A percentile compares a stretch with the other conserved stretches of the same genome.
phyloP scores from a whole-genome alignment of 139 green algal species.

The Dunaliella primolecta region DNA sequence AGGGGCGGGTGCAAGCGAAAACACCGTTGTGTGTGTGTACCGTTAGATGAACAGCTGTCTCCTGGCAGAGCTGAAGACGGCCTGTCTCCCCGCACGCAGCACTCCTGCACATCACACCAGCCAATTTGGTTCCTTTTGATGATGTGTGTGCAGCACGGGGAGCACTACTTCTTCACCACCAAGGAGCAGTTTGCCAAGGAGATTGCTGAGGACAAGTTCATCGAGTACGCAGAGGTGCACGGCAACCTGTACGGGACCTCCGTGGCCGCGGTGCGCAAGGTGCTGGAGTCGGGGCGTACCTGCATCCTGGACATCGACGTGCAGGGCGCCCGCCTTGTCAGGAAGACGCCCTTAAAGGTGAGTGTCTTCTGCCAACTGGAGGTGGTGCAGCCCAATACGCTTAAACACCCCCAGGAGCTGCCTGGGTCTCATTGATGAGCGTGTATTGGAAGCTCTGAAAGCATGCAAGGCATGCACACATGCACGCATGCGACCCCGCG shows the following conservation, averaged over 20 bases:
- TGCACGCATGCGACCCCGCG: not conserved
- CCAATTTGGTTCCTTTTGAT: not conserved
- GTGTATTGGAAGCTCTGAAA: too few species aligned
- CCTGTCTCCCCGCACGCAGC: not conserved
- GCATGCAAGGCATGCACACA: not conserved
- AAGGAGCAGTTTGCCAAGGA: constrained; percentile 70
- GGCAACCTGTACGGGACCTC: constrained; percentile 83
- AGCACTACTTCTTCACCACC: constrained; percentile 78
- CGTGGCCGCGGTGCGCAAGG: constrained; percentile 55
- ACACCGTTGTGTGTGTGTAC: not conserved
- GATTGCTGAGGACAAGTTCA: constrained; percentile 70
- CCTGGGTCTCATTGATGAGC: too few species aligned
- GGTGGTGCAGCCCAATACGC: too few species aligned
- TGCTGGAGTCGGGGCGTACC: constrained; percentile 49
- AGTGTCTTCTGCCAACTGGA: not conserved
- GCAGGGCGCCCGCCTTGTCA: constrained; percentile 53
- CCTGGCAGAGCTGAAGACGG: not conserved
- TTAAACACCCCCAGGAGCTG: too few species aligned
- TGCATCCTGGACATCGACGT: constrained; percentile 61
- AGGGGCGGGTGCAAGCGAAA: not conserved
- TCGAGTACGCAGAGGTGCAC: constrained; percentile 78
- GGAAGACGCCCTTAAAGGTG: constrained; percentile 25
- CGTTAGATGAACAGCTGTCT: not conserved
- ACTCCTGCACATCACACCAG: not conserved
- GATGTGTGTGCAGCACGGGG: constrained; percentile 54